Evolutionary conservation across 495 filamentous ascomycete species (phyloP), one percentile per base, ranked within the genome.

Genomic region (Geopyxis carbonaria): DNA sequence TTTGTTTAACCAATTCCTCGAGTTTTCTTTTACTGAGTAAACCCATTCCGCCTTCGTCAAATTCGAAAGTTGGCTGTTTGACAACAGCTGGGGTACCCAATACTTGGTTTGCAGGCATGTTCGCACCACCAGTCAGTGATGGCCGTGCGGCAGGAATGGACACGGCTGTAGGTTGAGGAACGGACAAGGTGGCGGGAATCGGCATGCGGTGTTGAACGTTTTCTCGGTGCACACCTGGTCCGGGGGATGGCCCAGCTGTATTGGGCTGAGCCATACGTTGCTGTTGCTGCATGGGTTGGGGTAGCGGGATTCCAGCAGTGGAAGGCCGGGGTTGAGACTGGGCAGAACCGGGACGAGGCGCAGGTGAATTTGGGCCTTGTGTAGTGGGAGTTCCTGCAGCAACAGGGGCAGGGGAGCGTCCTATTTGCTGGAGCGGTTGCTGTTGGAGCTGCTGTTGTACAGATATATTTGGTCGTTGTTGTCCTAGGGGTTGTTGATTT

Each of bases 21-120:
- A 97, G 70, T 65, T 93, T 94, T 62, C 87, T 86, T 72, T 92
- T 93, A 60, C 75, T 86, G 11, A 95, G 65, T 2, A 97, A 74
- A 15, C 83, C 72, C 57, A 92, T 83, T 9, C 80, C 84, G 47
- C 89, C 83, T 22, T 80, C 81, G 53, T 94, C 87, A 31, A 93
- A 74, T 22, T 80, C 77, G 53, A 75, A 87, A 0, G 72, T 65
- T 0, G 85, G 84, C 43, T 77, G 72, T 51, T 84, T 89, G 41
- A 75, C 61, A 40, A 95, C 68, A 2, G 76, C 82, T 1, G 91
- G 87, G 49, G 93, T 85, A 20, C 74, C 71, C 70, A 93, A 76
- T 40, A 85, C 71, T 30, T 80, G 82, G 40, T 75, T 73, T 1
- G 73, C 72, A 2, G 69, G 68, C 44, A 73, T 76, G 36, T 69